Evolutionary conservation across 2,329 filamentous ascomycete species (phyloP).

Genomic region (Amauroascus verrucosus): DNA sequence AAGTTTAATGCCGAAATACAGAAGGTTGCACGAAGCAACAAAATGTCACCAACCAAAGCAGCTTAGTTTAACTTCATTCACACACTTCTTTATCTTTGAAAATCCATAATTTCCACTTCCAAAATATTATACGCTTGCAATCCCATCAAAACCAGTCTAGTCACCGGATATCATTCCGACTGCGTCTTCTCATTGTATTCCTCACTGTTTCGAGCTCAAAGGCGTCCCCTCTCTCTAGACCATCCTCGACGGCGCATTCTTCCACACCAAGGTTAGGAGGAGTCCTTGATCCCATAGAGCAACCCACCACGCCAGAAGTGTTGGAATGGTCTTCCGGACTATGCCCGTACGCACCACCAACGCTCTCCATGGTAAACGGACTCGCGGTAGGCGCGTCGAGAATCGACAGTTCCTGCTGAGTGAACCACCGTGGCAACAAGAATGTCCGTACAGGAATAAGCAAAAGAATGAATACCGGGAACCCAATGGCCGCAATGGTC

Average conservation of each 20-base stretch:
- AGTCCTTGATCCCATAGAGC: not conserved
- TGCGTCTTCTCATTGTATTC: constrained; percentile 23
- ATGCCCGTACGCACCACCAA: constrained; percentile 52
- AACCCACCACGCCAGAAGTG: constrained; percentile 6
- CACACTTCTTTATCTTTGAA: not conserved
- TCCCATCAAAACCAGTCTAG: no score
- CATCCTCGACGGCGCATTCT: constrained; percentile 29
- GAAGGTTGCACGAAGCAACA: no score
- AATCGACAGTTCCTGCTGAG: constrained; percentile 47
- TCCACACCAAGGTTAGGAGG: constrained; percentile 12
- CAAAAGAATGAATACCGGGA: constrained; percentile 62
- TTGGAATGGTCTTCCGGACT: constrained; percentile 19
- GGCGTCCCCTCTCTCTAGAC: constrained; percentile 34
- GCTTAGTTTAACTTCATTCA: not conserved
- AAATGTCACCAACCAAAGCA: no score
- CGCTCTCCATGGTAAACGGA: constrained; percentile 64
- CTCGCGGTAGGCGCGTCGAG: constrained; percentile 68
- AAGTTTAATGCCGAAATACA: no score
- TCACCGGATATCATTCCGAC: constrained; percentile 21
- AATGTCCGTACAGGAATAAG: constrained; percentile 57
- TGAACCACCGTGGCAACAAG: constrained; percentile 54
- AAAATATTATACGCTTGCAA: no score
- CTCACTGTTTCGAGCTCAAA: constrained; percentile 27
- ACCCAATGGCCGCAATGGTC: constrained; percentile 72
- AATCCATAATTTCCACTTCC: not conserved